phyloP scores from a whole-genome alignment of 495 filamentous ascomycete species.

The Penicillium samsonianum region DNA sequence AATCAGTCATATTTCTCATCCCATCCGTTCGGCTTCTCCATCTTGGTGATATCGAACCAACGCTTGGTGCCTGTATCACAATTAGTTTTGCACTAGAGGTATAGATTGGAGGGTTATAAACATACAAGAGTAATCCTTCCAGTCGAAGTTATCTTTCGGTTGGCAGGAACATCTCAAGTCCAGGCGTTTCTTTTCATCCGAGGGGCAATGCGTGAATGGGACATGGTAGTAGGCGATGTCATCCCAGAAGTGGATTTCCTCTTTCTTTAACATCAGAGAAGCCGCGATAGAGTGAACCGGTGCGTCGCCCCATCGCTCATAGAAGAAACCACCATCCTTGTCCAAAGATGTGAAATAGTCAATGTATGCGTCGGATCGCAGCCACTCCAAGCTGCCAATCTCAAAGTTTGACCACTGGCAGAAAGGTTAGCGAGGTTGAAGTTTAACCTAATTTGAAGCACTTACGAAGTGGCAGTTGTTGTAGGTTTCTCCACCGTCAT shows the following conservation, averaged over 20 bases:
- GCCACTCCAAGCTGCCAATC: conserved; percentile 81
- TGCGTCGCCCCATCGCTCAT: conserved; percentile 90
- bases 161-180: conserved; percentile 92
- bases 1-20: conserved; percentile 60
- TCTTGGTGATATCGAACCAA: conserved; percentile 77
- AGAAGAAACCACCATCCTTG: conserved; percentile 86
- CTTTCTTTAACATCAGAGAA: conserved; percentile 78
- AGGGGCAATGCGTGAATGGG: conserved; percentile 98
- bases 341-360: conserved; percentile 83
- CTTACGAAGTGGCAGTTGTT: conserved; percentile 97
- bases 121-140: conserved; percentile 96
- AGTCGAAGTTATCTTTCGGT: conserved; percentile 96
- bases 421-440: conserved; percentile 6
- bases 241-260: conserved; percentile 97
- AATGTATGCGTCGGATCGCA: conserved; percentile 73
- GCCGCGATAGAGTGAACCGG: conserved; percentile 96
- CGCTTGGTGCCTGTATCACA: conserved; percentile 65
- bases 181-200: conserved; percentile 73
- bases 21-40: conserved; percentile 80
- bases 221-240: conserved; percentile 98
- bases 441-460: conserved; percentile 15
- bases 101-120: conserved; percentile 5
- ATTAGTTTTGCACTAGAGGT: conserved; percentile 7
- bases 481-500: conserved; percentile 85
- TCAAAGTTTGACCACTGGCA: conserved; percentile 90